These are phyloP conservation scores for Fusarium piperis DNA, from an alignment of 2,329 filamentous ascomycete genomes.

Conservation along the genomic window DNA sequence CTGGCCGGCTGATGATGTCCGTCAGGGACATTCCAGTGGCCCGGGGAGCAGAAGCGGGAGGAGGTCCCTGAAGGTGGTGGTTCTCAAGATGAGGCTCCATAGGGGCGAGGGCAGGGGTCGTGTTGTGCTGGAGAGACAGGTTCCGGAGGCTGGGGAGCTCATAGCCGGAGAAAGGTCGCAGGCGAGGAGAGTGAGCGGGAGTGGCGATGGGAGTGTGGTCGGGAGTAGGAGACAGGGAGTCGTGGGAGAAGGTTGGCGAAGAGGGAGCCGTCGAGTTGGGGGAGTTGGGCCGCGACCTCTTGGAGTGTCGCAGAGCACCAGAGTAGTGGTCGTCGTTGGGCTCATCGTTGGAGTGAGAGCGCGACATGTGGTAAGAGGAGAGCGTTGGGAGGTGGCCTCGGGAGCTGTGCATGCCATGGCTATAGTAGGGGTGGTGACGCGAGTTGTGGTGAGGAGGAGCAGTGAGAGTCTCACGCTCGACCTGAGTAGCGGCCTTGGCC, in stretches of 20 bases:
- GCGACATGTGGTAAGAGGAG: conserved; percentile 92
- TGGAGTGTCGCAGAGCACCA: conserved; percentile 75
- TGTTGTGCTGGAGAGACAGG: conserved; percentile 62
- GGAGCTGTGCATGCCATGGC: conserved; percentile 57
- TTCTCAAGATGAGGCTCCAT: conserved; percentile 66
- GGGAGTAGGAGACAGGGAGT: conserved; percentile 93
- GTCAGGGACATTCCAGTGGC: conserved; percentile 81
- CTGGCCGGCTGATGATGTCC: conserved; percentile 91
- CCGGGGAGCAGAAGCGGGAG: conserved; percentile 61
- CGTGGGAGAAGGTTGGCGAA: conserved; percentile 95
- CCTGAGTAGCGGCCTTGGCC: conserved; percentile 68
- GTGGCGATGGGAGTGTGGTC: conserved; percentile 99
- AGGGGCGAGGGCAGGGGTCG: conserved; percentile 65
- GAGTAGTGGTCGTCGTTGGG: conserved; percentile 80
- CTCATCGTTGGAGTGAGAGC: conserved; percentile 84
- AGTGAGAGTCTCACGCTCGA: conserved; percentile 66
- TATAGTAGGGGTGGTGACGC: conserved; percentile 65
- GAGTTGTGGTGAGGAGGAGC: conserved; percentile 53
- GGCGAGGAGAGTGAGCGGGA: conserved; percentile 90
- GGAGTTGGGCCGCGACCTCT: conserved; percentile 91
- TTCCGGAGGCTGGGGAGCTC: conserved; percentile 88
- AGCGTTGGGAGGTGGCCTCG: conserved; percentile 77
- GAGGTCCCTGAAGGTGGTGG: conserved; percentile 56
- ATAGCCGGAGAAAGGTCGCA: conserved; percentile 80
- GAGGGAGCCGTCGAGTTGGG: conserved; percentile 96